A percentile compares a stretch with the other conserved stretches of the same genome.
These are phyloP conservation scores for Fusarium buxicola DNA, from an alignment of 2,329 filamentous ascomycete species.

Conservation along the genomic window DNA sequence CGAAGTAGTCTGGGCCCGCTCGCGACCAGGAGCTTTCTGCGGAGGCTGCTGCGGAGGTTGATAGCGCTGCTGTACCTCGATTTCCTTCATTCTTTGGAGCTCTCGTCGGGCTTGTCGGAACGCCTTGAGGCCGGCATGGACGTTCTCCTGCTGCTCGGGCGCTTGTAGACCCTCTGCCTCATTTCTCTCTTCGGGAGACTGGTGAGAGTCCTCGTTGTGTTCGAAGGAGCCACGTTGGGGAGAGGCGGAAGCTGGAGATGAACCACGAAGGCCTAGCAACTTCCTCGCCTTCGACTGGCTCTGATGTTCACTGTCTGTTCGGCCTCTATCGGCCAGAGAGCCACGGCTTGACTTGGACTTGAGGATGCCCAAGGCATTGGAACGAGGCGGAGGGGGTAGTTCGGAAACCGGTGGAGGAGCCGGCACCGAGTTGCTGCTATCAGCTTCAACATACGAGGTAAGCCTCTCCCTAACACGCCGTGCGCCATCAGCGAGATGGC, in stretches of 20 bases:
- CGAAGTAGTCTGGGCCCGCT: conserved; percentile 43
- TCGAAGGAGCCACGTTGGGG: conserved; percentile 51
- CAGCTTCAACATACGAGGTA: conserved; percentile 74
- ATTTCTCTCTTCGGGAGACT: conserved; percentile 32
- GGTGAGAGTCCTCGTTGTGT: conserved; percentile 23
- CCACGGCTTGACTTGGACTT: conserved; percentile 75
- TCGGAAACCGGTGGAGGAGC: conserved; percentile 49
- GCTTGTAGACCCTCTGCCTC: conserved; percentile 39
- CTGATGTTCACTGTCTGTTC: conserved; percentile 53
- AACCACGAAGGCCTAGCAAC: conserved; percentile 68
- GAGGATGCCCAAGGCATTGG: conserved; percentile 72
- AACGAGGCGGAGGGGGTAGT: conserved; percentile 56
- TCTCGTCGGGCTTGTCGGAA: conserved; percentile 69
- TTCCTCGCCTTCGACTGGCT: conserved; percentile 68
- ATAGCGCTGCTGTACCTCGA: conserved; percentile 60
- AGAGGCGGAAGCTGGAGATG: conserved; percentile 54
- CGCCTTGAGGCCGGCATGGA: conserved; percentile 65
- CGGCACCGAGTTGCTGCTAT: conserved; percentile 56
- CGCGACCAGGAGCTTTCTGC: conserved; percentile 24
- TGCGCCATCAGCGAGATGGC: conserved; percentile 76
- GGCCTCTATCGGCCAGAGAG: conserved; percentile 66
- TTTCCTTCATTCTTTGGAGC: conserved; percentile 66
- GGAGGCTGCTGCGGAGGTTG: conserved; percentile 38
- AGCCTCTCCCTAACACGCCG: conserved; percentile 79
- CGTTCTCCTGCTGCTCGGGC: conserved; percentile 51